Conservation (phyloP, 176 grass and related monocot genomes). For the Echinochloa phyllopogon region DNA sequence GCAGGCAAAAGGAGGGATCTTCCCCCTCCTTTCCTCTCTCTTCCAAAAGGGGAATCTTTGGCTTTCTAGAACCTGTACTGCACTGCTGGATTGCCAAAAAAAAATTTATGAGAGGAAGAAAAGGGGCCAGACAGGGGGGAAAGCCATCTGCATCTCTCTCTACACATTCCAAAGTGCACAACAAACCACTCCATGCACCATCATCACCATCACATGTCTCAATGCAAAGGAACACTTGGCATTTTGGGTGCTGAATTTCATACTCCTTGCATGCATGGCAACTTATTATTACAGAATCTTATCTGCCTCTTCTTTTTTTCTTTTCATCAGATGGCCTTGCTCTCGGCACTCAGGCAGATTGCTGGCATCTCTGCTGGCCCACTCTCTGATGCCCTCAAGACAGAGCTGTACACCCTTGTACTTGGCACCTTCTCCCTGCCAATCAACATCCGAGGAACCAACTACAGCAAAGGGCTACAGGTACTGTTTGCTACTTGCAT, state of each 20-base stretch:
- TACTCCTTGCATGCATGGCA: constrained; percentile 43
- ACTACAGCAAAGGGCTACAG: constrained; percentile 78
- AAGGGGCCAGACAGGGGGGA: constrained; percentile 36
- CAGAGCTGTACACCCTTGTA: constrained; percentile 85
- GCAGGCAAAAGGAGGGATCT: constrained; percentile 24
- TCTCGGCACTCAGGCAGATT: constrained; percentile 87
- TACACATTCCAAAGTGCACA: constrained; percentile 49
- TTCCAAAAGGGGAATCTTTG: constrained; percentile 50
- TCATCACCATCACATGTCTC: constrained; percentile 49
- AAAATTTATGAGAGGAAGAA: constrained; percentile 45
- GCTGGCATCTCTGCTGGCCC: constrained; percentile 83
- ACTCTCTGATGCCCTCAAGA: constrained; percentile 80
- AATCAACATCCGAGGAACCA: constrained; percentile 83
- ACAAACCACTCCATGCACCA: constrained; percentile 31
- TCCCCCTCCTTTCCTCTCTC: constrained; percentile 37
- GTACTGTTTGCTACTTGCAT: constrained; percentile 42
- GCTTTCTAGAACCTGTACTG: constrained; percentile 61
- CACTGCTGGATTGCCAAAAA: constrained; percentile 54
- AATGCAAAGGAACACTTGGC: constrained; percentile 31
- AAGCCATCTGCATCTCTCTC: neutral
- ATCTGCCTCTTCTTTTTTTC: constrained; percentile 5
- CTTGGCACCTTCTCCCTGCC: constrained; percentile 93
- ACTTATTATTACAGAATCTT: constrained; percentile 34
- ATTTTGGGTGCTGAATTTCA: constrained; percentile 32
- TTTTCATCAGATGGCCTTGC: constrained; percentile 89